Conservation (phyloP, 2,329 filamentous ascomycete genomes). For the Fusarium sp. region DNA sequence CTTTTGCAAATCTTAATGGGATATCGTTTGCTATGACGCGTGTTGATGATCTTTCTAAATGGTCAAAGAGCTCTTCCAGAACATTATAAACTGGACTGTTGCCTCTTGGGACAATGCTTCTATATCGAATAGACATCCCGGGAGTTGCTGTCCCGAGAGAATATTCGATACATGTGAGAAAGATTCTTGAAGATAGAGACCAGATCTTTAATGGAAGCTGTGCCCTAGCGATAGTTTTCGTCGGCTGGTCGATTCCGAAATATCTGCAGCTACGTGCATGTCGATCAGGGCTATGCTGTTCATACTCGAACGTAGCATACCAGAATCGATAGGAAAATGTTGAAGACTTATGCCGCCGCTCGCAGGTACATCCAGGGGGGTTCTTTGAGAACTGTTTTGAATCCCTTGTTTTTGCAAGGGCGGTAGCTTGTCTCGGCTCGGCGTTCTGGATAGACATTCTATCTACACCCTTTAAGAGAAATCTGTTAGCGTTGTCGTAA, state of each 20-base stretch:
- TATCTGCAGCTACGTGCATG: background rate
- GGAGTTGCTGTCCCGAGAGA: background rate
- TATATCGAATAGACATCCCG: background rate
- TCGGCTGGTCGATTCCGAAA: background rate
- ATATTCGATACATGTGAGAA: background rate
- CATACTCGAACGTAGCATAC: background rate
- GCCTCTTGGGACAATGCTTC: rapidly evolving
- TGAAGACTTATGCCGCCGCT: rapidly evolving
- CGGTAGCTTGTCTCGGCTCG: rapidly evolving
- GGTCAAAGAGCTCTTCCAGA: rapidly evolving
- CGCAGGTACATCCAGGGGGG: rapidly evolving
- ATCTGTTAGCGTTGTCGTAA: rapidly evolving
- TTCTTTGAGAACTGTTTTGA: rapidly evolving
- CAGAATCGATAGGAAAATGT: rapidly evolving
- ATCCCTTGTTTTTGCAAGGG: rapidly evolving
- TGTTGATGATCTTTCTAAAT: rapidly evolving
- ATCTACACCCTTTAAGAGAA: rapidly evolving
- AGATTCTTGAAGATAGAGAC: background rate
- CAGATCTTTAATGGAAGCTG: background rate
- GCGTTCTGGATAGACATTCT: background rate
- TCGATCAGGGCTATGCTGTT: rapidly evolving
- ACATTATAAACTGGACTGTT: background rate
- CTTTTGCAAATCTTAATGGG: rapidly evolving
- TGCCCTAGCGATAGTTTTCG: background rate
- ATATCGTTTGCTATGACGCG: rapidly evolving